Evolutionary conservation across 208 protist genomes (phyloP).

Genomic region (Acanthamoeba triangularis): DNA sequence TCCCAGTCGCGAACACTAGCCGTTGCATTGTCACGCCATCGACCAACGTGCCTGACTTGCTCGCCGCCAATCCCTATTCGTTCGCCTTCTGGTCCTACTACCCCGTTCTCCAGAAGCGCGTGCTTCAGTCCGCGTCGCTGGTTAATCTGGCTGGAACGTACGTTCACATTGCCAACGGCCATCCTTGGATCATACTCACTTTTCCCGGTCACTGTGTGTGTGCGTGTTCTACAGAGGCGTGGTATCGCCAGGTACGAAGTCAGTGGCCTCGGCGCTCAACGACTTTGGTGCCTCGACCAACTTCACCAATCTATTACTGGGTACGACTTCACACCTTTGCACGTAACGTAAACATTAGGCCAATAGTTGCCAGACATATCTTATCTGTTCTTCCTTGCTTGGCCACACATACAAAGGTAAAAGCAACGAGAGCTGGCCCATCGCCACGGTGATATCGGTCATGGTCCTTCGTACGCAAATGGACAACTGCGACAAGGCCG

Average conservation of each 20-base stretch:
- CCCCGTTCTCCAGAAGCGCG: background rate
- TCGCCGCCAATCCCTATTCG: background rate
- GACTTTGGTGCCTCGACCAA: background rate
- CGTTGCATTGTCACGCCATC: background rate
- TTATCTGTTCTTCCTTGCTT: no score
- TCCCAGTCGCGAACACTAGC: background rate
- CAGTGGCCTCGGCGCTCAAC: background rate
- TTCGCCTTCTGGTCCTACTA: slow-evolving; percentile 13
- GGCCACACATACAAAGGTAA: no score
- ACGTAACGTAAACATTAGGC: no score
- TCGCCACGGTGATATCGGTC: slow-evolving; percentile 1
- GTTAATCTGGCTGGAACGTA: background rate
- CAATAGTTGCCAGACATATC: no score
- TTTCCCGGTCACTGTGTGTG: no score
- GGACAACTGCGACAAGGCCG: background rate
- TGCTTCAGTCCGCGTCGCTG: background rate
- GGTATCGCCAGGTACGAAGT: background rate
- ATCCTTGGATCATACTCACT: background rate
- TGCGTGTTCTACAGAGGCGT: background rate
- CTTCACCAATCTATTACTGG: background rate
- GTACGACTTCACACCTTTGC: no score
- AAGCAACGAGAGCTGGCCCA: background rate
- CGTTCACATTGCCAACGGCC: background rate
- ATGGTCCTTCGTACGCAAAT: background rate
- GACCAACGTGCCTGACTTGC: background rate